These are phyloP conservation scores for Tagetes erecta DNA, from an alignment of 129 eudicot genomes.

Conservation along the genomic window DNA sequence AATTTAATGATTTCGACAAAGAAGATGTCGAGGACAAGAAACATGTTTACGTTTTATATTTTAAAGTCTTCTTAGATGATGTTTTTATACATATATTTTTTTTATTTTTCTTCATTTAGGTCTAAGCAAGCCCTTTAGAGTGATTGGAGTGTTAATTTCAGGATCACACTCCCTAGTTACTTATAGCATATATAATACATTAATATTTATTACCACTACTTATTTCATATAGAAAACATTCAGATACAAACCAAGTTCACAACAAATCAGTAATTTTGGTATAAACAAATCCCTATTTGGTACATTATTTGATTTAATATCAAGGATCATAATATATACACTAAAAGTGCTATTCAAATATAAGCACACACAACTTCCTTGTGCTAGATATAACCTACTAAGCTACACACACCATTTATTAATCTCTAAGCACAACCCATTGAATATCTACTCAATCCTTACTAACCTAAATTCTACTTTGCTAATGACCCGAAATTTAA, in stretches of 20 bases:
- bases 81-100: no score
- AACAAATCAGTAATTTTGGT: neutral
- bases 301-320: slow-evolving; percentile 13
- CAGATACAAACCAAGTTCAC: neutral
- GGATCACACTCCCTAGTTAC: no score
- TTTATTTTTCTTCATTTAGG: no score
- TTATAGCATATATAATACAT: no score
- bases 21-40: no score
- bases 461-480: slow-evolving; percentile 12
- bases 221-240: neutral
- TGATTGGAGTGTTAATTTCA: no score
- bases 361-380: slow-evolving; percentile 32
- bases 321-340: slow-evolving; percentile 21
- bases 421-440: neutral
- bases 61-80: no score
- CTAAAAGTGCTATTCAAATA: slow-evolving; percentile 31
- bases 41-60: no score
- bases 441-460: neutral
- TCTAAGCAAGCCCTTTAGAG: no score
- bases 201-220: no score
- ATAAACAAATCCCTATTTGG: slow-evolving; percentile 9
- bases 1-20: no score
- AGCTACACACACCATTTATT: neutral
- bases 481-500: neutral
- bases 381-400: slow-evolving; percentile 15